Evolutionary conservation across 352 stramenopile genomes (phyloP).

Genomic region (Phytophthora idaei): DNA sequence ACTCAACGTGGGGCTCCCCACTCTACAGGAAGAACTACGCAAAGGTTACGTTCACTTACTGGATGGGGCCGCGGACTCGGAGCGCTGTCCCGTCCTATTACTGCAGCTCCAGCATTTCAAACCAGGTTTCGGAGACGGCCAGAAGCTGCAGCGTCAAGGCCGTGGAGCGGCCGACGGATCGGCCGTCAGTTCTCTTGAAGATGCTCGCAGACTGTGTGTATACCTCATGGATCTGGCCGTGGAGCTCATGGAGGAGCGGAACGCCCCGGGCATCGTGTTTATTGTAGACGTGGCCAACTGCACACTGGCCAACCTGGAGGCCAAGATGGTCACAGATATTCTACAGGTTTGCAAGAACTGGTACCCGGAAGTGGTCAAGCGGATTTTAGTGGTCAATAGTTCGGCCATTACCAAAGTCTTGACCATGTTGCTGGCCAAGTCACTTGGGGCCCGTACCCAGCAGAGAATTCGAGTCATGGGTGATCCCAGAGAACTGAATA

Average conservation of each 20-base stretch:
- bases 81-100: slow-evolving; percentile 62
- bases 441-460: slow-evolving; percentile 52
- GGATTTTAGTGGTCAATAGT: slow-evolving; percentile 69
- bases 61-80: slow-evolving; percentile 52
- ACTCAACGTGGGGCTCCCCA: slow-evolving; percentile 64
- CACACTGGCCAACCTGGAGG: slow-evolving; percentile 54
- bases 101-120: slow-evolving; percentile 71
- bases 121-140: slow-evolving; percentile 53
- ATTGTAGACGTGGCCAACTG: slow-evolving; percentile 67
- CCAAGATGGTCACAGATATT: slow-evolving; percentile 70
- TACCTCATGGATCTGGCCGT: slow-evolving; percentile 82
- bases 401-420: slow-evolving; percentile 58
- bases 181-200: slow-evolving; percentile 62
- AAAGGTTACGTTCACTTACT: slow-evolving; percentile 83
- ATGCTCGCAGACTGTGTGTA: slow-evolving; percentile 67
- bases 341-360: slow-evolving; percentile 62
- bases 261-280: slow-evolving; percentile 67
- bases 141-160: slow-evolving; percentile 67
- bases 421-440: slow-evolving; percentile 58
- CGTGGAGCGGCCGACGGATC: slow-evolving; percentile 58
- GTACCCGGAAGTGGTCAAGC: slow-evolving; percentile 69
- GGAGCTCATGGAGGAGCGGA: slow-evolving; percentile 73
- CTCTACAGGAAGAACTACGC: slow-evolving; percentile 68
- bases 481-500: slow-evolving; percentile 47
- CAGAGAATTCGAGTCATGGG: slow-evolving; percentile 59